Conservation (phyloP, 441 rosid species). For the Pelargonium fulgidum region DNA sequence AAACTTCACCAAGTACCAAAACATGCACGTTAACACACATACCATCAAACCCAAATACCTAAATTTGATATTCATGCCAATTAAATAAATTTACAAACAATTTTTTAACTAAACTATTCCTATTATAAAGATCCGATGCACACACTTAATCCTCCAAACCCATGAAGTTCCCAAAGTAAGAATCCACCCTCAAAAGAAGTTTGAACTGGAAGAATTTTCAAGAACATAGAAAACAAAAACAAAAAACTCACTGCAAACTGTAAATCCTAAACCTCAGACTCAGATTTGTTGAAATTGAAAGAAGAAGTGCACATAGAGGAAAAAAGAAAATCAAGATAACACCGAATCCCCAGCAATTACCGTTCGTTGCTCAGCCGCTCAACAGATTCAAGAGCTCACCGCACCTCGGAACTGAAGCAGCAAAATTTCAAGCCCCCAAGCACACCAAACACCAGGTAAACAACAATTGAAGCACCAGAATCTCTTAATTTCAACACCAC, state of each 20-base stretch:
- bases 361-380: slow-evolving; percentile 9
- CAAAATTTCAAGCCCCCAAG: neutral
- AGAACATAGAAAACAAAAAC: neutral
- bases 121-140: neutral
- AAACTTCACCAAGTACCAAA: neutral
- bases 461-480: neutral
- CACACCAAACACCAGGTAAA: neutral
- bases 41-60: neutral
- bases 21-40: too few species aligned
- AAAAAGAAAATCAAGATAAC: neutral
- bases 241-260: neutral
- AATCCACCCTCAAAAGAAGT: neutral
- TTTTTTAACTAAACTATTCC: neutral
- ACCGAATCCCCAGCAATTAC: slow-evolving; percentile 18
- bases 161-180: neutral
- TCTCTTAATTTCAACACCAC: too few species aligned
- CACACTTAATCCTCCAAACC: neutral
- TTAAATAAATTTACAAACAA: neutral
- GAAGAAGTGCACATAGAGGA: neutral
- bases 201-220: too few species aligned
- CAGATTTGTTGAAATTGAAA: neutral
- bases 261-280: neutral
- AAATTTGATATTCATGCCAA: neutral
- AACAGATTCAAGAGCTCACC: neutral
- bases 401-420: neutral